Evolutionary conservation across 1,284 basidiomycete species (phyloP).

Genomic region (Marasmius sp.): DNA sequence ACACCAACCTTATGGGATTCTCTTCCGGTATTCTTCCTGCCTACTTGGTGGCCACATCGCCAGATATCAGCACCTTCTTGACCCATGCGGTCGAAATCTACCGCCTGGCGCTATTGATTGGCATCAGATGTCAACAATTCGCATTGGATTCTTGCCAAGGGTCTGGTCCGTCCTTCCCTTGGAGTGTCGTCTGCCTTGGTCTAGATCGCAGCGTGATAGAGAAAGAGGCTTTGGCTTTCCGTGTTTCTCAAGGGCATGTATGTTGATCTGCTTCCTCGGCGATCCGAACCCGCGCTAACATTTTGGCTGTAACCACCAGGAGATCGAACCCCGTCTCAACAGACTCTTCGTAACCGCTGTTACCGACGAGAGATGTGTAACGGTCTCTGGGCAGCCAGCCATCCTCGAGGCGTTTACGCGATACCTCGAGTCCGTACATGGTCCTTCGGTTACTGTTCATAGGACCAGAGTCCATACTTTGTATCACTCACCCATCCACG

Average conservation of each 20-base stretch:
- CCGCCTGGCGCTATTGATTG: slow-evolving; percentile 58
- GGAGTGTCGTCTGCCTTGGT: slow-evolving; percentile 53
- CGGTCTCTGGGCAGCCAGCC: slow-evolving; percentile 58
- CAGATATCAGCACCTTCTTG: slow-evolving; percentile 40
- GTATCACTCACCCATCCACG: slow-evolving; percentile 48
- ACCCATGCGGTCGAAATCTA: slow-evolving; percentile 47
- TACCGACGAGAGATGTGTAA: slow-evolving; percentile 40
- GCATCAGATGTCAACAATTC: slow-evolving; percentile 47
- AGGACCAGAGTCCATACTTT: slow-evolving; percentile 44
- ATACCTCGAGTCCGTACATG: slow-evolving; percentile 28
- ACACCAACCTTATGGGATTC: slow-evolving; percentile 51
- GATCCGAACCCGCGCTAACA: neutral
- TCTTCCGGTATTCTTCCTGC: slow-evolving; percentile 63
- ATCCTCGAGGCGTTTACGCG: slow-evolving; percentile 40
- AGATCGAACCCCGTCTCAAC: slow-evolving; percentile 5
- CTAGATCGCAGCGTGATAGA: slow-evolving; percentile 32
- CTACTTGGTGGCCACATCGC: slow-evolving; percentile 49
- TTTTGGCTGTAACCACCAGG: slow-evolving; percentile 16
- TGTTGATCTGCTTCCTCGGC: slow-evolving; percentile 3
- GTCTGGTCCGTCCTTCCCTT: slow-evolving; percentile 36
- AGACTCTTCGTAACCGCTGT: slow-evolving; percentile 49
- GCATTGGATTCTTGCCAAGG: slow-evolving; percentile 21
- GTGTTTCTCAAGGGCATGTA: slow-evolving; percentile 22
- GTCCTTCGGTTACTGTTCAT: slow-evolving; percentile 26
- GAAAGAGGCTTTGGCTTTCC: slow-evolving; percentile 36